These are phyloP conservation scores for Taxawa tesnikishii DNA, from an alignment of 2,329 filamentous ascomycete genomes.

Conservation along the genomic window DNA sequence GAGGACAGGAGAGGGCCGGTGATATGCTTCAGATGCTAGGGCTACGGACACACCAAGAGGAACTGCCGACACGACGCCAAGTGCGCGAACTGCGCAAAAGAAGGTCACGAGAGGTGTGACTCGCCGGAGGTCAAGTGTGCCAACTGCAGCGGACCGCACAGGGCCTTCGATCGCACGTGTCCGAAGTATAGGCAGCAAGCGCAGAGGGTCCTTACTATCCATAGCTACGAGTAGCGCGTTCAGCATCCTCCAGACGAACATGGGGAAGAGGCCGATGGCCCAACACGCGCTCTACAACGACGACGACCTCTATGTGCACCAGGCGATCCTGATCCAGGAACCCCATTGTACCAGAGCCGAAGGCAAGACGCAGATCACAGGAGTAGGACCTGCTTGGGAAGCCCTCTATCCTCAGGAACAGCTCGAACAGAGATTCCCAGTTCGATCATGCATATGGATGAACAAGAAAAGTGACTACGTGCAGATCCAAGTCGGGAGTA, in stretches of 20 bases:
- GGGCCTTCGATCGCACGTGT: conserved; percentile 1
- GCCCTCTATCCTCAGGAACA: conserved; percentile 4
- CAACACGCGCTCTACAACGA: conserved; percentile 4
- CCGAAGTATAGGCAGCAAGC: conserved; percentile 3
- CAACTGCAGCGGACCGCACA: conserved; percentile 1
- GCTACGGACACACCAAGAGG: conserved; percentile 4
- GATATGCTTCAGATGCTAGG: conserved; percentile 1
- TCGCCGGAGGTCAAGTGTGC: too few species aligned
- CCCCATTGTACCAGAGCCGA: conserved; percentile 1
- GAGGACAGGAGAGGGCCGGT: conserved; percentile 4
- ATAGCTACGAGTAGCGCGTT: conserved; percentile 2
- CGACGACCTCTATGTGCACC: conserved; percentile 1
- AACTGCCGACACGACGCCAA: conserved; percentile 3
- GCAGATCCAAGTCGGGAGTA: too few species aligned
- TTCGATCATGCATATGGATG: conserved; percentile 4
- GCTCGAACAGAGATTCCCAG: conserved; percentile 2
- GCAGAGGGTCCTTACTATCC: conserved; percentile 2
- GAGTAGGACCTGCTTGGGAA: conserved; percentile 3
- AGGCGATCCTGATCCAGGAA: conserved; percentile 5
- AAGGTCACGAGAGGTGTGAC: conserved; percentile 3
- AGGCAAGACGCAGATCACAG: conserved; percentile 1
- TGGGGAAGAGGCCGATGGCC: conserved; percentile 1
- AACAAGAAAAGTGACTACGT: too few species aligned
- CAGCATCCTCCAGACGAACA: conserved; percentile 4
- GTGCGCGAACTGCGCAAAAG: conserved; percentile 4